Conservation (phyloP, 2,329 filamentous ascomycete species). For the Neofusicoccum laricinum region DNA sequence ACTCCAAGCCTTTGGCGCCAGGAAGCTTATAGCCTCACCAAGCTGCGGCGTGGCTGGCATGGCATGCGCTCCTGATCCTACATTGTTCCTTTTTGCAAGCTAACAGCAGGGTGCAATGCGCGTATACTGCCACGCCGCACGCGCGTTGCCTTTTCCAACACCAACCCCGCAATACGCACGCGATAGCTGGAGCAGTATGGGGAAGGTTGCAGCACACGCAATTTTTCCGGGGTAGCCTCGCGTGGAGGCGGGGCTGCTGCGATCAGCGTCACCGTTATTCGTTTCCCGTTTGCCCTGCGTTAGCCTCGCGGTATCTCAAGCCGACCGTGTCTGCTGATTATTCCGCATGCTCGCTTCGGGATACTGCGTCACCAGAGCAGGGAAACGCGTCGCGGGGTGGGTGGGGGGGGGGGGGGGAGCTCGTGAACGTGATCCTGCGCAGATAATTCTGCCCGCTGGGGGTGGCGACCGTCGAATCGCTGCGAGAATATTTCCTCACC, state of each 20-base stretch:
- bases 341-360: not conserved
- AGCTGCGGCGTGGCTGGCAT: not conserved
- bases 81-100: not conserved
- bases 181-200: not conserved
- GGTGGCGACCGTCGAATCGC: too few relatives aligned
- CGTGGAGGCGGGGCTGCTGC: not conserved
- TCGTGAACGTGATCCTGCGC: not conserved
- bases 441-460: not conserved
- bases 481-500: not conserved
- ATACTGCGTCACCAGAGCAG: not conserved
- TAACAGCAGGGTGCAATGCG: not conserved
- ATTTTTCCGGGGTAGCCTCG: slow-evolving; percentile 3
- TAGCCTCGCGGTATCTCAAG: not conserved
- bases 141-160: not conserved
- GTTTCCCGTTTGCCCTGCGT: not conserved
- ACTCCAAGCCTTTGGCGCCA: not conserved
- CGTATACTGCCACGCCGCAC: not conserved
- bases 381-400: not conserved
- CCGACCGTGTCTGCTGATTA: slow-evolving; percentile 3
- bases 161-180: not conserved
- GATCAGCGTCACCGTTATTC: slow-evolving; percentile 1
- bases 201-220: not conserved
- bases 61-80: not conserved
- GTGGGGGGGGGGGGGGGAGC: not conserved
- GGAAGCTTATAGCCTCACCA: slow-evolving; percentile 3